phyloP scores from a whole-genome alignment of 129 eudicot genomes.

The Solidago caesia region DNA sequence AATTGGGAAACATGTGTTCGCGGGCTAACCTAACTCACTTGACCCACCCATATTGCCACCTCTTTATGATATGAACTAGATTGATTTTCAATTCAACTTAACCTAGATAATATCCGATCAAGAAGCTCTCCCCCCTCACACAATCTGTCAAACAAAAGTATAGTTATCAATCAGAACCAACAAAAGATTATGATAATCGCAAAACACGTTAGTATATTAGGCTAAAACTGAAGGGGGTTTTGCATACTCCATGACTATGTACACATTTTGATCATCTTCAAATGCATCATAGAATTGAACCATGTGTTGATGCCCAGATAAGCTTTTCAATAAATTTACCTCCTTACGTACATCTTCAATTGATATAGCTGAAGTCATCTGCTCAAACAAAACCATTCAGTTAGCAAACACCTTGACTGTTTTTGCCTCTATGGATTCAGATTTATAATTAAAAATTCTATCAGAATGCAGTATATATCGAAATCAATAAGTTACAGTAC shows the following conservation, averaged over 20 bases:
- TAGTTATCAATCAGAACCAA: constrained; percentile 14
- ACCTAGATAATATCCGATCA: constrained; percentile 89
- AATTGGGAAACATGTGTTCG: background rate
- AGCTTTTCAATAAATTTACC: constrained; percentile 81
- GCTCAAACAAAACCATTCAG: constrained; percentile 24
- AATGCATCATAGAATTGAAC: constrained; percentile 85
- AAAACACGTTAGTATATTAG: constrained; percentile 1
- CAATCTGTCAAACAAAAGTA: constrained; percentile 50
- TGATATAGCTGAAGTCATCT: constrained; percentile 96
- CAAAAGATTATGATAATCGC: background rate
- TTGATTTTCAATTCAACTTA: constrained; percentile 2
- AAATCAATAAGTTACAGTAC: background rate
- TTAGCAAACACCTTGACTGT: background rate
- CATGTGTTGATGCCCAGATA: constrained; percentile 77
- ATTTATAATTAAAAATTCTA: background rate
- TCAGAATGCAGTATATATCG: background rate
- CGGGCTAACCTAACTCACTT: background rate
- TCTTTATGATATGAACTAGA: constrained; percentile 9
- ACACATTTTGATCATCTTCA: constrained; percentile 85
- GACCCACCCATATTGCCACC: background rate
- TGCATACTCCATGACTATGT: constrained; percentile 94
- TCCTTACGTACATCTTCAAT: constrained; percentile 98
- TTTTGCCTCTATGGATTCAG: background rate
- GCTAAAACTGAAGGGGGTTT: background rate
- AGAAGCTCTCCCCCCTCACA: constrained; percentile 98